A percentile compares a stretch with the other conserved stretches of the same genome.
phyloP scores from a whole-genome alignment of 1,284 basidiomycete genomes.

The Anthracocystis panici-leucophaei region DNA sequence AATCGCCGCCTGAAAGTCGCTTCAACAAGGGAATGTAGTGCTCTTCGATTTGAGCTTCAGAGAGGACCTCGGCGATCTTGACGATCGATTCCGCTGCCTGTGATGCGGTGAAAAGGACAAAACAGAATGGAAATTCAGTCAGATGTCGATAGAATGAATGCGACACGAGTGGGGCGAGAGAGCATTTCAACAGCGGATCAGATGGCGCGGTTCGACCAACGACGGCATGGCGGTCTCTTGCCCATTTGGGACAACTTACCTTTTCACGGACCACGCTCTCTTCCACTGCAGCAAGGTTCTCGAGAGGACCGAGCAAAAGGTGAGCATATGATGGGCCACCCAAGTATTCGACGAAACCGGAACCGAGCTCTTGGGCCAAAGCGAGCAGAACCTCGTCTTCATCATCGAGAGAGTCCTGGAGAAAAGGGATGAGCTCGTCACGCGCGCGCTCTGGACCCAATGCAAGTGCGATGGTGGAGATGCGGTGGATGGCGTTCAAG shows the following conservation, averaged over 20 bases:
- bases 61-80: constrained; percentile 85
- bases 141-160: neutral
- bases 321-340: constrained; percentile 91
- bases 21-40: constrained; percentile 91
- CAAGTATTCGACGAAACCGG: constrained; percentile 86
- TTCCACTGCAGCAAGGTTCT: constrained; percentile 95
- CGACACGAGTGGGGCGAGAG: neutral
- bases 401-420: constrained; percentile 97
- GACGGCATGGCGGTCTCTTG: neutral
- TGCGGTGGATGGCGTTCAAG: constrained; percentile 95
- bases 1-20: constrained; percentile 91
- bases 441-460: constrained; percentile 94
- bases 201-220: neutral
- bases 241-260: constrained; percentile 72
- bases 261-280: constrained; percentile 99
- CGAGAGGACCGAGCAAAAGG: constrained; percentile 88
- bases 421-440: constrained; percentile 95
- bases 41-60: constrained; percentile 85
- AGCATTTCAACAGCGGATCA: neutral
- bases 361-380: constrained; percentile 92
- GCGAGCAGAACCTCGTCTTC: constrained; percentile 98
- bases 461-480: constrained; percentile 97
- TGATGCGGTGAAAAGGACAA: constrained; percentile 16
- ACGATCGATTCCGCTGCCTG: constrained; percentile 92
- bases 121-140: neutral